A percentile compares a stretch with the other conserved stretches of the same genome.
phyloP scores from a whole-genome alignment of 352 stramenopile genomes.

The Phytophthora gonapodyides region DNA sequence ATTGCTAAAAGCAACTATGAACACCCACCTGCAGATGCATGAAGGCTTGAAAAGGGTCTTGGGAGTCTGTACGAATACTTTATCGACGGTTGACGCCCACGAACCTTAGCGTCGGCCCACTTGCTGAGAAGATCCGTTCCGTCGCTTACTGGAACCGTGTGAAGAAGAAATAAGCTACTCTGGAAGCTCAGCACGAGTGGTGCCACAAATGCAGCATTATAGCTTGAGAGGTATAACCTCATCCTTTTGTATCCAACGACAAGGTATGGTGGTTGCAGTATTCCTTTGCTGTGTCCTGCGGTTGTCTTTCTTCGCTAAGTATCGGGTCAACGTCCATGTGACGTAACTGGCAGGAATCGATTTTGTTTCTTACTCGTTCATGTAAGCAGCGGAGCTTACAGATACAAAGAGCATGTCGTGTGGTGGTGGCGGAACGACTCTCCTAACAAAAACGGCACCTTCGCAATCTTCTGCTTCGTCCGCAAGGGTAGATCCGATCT shows the following conservation, averaged over 20 bases:
- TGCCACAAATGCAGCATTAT: too few species aligned
- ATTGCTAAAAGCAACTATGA: slow-evolving; percentile 27
- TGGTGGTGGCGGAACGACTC: slow-evolving; percentile 3
- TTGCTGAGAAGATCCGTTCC: neutral
- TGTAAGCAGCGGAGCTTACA: slow-evolving; percentile 11
- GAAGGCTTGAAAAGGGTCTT: slow-evolving; percentile 10
- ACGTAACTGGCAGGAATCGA: neutral
- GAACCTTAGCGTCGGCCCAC: neutral
- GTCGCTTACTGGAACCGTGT: neutral
- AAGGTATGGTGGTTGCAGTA: too few species aligned
- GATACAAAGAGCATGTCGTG: too few species aligned
- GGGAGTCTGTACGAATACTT: neutral
- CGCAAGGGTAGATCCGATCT: neutral
- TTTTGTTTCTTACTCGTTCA: neutral
- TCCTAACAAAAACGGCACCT: neutral
- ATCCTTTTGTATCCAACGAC: too few species aligned
- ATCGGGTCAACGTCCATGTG: neutral
- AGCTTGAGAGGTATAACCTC: too few species aligned
- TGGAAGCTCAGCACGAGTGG: too few species aligned
- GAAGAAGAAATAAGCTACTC: too few species aligned
- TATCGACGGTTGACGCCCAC: neutral
- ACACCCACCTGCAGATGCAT: slow-evolving; percentile 25
- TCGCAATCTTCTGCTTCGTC: slow-evolving; percentile 18
- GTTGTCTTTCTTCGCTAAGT: slow-evolving; percentile 2
- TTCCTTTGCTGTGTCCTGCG: slow-evolving; percentile 22